Evolutionary conservation across 306 rosid genomes (phyloP).

Genomic region (Potentilla sterilis): DNA sequence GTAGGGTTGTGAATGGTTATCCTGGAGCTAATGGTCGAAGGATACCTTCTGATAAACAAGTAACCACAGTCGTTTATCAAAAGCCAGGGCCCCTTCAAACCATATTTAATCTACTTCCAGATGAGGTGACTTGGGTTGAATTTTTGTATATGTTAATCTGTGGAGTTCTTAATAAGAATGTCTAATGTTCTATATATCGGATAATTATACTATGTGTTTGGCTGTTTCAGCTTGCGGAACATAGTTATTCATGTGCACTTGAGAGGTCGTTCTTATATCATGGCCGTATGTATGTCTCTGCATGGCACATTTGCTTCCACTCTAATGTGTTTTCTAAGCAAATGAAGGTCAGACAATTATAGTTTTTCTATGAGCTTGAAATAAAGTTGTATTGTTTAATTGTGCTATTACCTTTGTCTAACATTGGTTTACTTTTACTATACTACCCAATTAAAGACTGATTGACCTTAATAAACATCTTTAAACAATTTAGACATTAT

Average conservation of each 20-base stretch:
- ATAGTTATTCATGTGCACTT: slow-evolving; percentile 98
- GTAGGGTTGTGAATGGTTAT: slow-evolving; percentile 64
- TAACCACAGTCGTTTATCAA: slow-evolving; percentile 86
- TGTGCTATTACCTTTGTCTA: neutral
- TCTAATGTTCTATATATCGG: neutral
- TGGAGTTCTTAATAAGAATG: neutral
- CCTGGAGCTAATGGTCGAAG: slow-evolving; percentile 71
- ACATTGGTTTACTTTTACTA: neutral
- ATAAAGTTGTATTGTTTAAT: neutral
- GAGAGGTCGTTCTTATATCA: slow-evolving; percentile 98
- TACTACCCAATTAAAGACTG: neutral
- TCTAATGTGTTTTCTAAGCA: slow-evolving; percentile 97
- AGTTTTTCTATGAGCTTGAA: slow-evolving; percentile 19
- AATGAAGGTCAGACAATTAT: slow-evolving; percentile 73
- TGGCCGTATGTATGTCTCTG: slow-evolving; percentile 93
- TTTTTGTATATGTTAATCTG: slow-evolving; percentile 14
- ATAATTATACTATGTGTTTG: slow-evolving; percentile 27
- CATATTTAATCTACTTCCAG: slow-evolving; percentile 77
- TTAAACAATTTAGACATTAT: neutral
- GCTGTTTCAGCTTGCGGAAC: slow-evolving; percentile 77
- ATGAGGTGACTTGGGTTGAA: slow-evolving; percentile 59
- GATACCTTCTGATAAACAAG: slow-evolving; percentile 64
- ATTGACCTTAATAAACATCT: neutral
- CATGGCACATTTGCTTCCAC: slow-evolving; percentile 97
- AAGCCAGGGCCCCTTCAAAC: slow-evolving; percentile 98